Evolutionary conservation across 148 eudicot species (phyloP), one percentile per base, ranked within the genome.

Genomic region (Polygonum aviculare): DNA sequence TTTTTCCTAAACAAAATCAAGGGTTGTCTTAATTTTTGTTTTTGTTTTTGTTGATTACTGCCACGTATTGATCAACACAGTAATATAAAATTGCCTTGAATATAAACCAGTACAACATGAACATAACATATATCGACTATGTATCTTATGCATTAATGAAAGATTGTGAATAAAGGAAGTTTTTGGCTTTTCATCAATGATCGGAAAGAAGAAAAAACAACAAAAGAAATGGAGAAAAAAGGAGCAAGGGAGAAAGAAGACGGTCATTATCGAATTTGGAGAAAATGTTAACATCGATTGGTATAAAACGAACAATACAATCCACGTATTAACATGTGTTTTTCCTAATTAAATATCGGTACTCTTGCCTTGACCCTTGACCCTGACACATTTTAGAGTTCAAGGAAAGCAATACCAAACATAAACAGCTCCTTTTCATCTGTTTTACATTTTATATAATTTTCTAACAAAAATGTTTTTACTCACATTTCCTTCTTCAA

Each of bases 351-450:
- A 11, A 39, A 18, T 21, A 35, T 60, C 22, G 45, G 1, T 44
- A 31, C 35, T 78, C 33, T 7, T 78, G 26, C 26, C 60, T n/a
- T n/a, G 26, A 26, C 0, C 60, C 19, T 54, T 54, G 60, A 21
- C 36, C 12, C 18, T 22, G 48, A 4, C 33, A 21, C 69, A 35
- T 62, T 76, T 80, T 87, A 77, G 85, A 82, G 90, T 88, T 83
- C 78, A 87, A 86, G 87, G 79, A 80, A 88, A 88, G 84, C 90
- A 79, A 73, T 80, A 84, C 82, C 88, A 81, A 86, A 85, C 85
- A 87, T 83, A 76, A 75, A 77, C 77, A 78, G 73, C 86, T 74
- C 87, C 87, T 62, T 79, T 80, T 79, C 88, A 86, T 78, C 89
- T 75, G 69, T 74, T 48, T 52, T 21, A 11, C 33, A 57, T 35